Conservation (phyloP, 78 protist species). For the Guillardia theta region DNA sequence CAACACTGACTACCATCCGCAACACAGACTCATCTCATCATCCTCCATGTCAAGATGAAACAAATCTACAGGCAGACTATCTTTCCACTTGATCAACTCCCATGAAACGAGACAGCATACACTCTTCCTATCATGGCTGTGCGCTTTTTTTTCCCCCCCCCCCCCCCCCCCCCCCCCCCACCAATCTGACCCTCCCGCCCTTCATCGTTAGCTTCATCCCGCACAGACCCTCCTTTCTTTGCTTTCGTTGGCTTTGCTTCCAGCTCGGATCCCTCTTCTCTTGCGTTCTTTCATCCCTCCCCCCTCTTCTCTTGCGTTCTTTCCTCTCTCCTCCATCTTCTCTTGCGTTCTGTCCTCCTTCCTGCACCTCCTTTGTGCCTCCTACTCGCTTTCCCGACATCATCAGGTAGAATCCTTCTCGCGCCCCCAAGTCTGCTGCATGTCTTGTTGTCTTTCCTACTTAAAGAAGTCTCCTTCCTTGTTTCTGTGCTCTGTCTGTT, state of each 20-base stretch:
- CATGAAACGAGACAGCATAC: too few species aligned
- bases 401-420: background rate
- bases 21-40: background rate
- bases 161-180: background rate
- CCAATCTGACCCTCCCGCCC: background rate
- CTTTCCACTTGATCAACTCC: background rate
- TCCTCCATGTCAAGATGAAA: background rate
- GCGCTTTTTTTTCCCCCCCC: background rate
- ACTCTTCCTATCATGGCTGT: background rate
- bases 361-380: background rate
- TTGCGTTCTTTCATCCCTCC: background rate
- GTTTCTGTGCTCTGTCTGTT: background rate
- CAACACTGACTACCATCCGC: background rate
- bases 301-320: background rate
- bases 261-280: background rate
- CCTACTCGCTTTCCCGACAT: background rate
- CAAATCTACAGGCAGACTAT: too few species aligned
- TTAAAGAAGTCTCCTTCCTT: background rate
- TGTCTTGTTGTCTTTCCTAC: background rate
- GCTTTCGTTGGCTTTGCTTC: background rate
- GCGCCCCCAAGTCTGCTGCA: background rate
- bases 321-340: background rate
- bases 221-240: background rate
- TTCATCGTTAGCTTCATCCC: background rate
- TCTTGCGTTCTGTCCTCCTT: background rate